phyloP scores from a whole-genome alignment of 2,329 filamentous ascomycete species.

The Pseudogymnoascus sp. region DNA sequence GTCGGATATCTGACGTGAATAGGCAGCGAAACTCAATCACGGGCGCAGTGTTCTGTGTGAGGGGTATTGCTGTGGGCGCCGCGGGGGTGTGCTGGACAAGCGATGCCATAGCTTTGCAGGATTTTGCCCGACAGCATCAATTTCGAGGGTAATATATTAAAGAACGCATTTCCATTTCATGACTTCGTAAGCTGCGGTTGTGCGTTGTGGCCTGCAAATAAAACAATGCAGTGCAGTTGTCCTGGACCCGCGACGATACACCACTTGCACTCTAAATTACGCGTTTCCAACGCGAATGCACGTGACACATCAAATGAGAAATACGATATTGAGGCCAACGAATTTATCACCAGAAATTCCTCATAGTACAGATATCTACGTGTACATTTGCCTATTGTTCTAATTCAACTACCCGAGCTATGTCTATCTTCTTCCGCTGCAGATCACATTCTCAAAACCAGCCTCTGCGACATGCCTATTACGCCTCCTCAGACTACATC shows the following conservation, averaged over 20 bases:
- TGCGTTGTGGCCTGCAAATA: neutral
- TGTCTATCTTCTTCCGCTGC: neutral
- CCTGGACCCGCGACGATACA: neutral
- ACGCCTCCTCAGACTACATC: neutral
- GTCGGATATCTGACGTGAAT: constrained; percentile 75
- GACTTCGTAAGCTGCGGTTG: neutral
- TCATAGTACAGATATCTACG: neutral
- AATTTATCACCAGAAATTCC: neutral
- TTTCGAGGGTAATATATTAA: neutral
- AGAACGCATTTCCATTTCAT: neutral
- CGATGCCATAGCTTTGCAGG: neutral
- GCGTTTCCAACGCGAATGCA: constrained; percentile 5
- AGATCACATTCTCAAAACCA: neutral
- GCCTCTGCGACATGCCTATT: constrained; percentile 30
- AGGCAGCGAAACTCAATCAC: constrained; percentile 81
- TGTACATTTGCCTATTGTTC: neutral
- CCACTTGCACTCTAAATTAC: neutral
- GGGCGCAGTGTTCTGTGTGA: constrained; percentile 51
- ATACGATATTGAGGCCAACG: neutral
- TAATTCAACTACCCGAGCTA: neutral
- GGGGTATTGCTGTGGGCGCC: neutral
- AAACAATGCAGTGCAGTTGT: neutral
- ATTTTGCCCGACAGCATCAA: neutral
- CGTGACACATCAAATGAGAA: neutral
- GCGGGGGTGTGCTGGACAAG: neutral